Evolutionary conservation across 2,329 filamentous ascomycete genomes (phyloP), one percentile per base, ranked within the genome.

Genomic region (Zopfia rhizophila): DNA sequence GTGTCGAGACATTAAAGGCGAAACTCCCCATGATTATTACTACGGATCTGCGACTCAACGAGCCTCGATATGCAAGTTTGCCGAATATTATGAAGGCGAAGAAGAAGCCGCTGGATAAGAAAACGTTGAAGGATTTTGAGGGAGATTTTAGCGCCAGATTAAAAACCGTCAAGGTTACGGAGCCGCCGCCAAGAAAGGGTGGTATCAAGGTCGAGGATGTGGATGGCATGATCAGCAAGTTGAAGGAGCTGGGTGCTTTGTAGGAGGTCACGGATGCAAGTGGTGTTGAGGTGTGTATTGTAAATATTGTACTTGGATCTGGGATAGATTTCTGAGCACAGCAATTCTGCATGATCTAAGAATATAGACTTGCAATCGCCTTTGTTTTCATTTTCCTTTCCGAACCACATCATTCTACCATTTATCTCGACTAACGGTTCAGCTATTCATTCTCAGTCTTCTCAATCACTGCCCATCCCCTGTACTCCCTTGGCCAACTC

Each of bases 1-100:
- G 94, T 58, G 88, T 90, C 25, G 94, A 97, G 82, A 97, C 92
- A 53, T 78, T 99, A 43, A 82, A 82, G 72, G 86, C 90, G 1
- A 90, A 88, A 78, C 76, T 99, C 74, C 94, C 94, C 0, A 86
- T 97, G 86, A 79, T 99, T 39, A 89, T 99, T 62, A 99, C 94
- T 51, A 96, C 94, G 52, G 94, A 99, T 78, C 74, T 99, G 76
- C 80, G 94, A 39, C 78, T 99, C 72, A 99, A 99, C 69, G 91
- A 95, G 83, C 94, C 94, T 48, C 81, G 94, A 56, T 99, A 96
- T 73, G 94, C 93, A 16, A 96, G 86, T 74, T 74, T 99, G 83
- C 93, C 92, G 38, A 97, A 97, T 72, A 97, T 99, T 58, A 99
- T 99, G 94, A 99, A 97, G 87, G 94, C 94, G 40, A 99, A 99